Evolutionary conservation across 108 stramenopile genomes (phyloP).

Genomic region (Skeletonema menzelii): DNA sequence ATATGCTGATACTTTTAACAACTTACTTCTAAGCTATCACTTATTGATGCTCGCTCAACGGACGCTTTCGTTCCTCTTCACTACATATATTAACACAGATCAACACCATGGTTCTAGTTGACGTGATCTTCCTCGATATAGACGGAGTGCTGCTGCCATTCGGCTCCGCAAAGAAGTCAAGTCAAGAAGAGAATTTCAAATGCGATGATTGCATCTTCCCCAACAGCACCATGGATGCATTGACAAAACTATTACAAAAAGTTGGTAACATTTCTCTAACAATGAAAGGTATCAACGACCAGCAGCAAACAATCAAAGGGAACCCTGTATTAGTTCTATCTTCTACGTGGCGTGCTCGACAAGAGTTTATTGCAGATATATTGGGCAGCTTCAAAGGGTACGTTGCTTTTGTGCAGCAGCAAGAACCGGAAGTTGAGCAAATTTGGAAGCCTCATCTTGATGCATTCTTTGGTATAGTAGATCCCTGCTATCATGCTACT

Average conservation of each 20-base stretch:
- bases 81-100: no score
- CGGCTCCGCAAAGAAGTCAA: slow-evolving; percentile 18
- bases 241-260: slow-evolving; percentile 35
- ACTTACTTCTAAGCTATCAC: no score
- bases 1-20: no score
- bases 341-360: slow-evolving; percentile 67
- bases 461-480: slow-evolving; percentile 61
- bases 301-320: slow-evolving; percentile 5
- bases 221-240: slow-evolving; percentile 44
- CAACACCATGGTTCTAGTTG: slow-evolving; percentile 8
- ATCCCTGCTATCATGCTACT: slow-evolving; percentile 58
- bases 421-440: background rate
- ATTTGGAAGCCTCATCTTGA: slow-evolving; percentile 21
- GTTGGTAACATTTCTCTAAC: slow-evolving; percentile 7
- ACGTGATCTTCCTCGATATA: slow-evolving; percentile 73
- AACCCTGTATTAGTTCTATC: slow-evolving; percentile 52
- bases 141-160: slow-evolving; percentile 82
- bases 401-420: slow-evolving; percentile 5
- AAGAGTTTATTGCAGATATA: slow-evolving; percentile 57
- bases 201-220: slow-evolving; percentile 54
- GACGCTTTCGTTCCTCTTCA: no score
- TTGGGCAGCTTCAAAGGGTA: slow-evolving; percentile 47
- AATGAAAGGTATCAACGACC: background rate
- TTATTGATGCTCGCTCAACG: no score
- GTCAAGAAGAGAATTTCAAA: background rate